Evolutionary conservation across 2,329 filamentous ascomycete genomes (phyloP).

Genomic region (Leptographium galeiforme): DNA sequence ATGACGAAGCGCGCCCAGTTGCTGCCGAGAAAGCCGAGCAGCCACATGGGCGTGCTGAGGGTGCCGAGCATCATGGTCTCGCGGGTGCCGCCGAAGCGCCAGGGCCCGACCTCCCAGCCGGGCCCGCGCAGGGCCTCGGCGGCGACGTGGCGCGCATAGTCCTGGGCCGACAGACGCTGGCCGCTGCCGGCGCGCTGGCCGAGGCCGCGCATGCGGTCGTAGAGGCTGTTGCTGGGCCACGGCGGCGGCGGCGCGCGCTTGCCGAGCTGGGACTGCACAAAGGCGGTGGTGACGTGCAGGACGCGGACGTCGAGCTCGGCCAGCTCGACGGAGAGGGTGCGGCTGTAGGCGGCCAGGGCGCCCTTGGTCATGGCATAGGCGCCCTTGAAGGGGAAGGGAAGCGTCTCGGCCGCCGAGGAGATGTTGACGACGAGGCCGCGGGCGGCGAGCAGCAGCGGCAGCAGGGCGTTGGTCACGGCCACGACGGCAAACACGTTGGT

Average conservation of each 20-base stretch:
- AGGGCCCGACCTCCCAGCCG: conserved; percentile 9
- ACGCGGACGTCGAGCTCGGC: conserved; percentile 39
- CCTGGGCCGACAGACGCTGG: conserved; percentile 14
- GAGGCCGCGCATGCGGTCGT: conserved; percentile 23
- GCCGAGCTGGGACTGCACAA: conserved; percentile 29
- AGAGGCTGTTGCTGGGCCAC: conserved; percentile 32
- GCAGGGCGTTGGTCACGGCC: conserved; percentile 36
- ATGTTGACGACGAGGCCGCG: conserved; percentile 41
- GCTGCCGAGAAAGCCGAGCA: conserved; percentile 9
- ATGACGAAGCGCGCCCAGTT: conserved; percentile 10
- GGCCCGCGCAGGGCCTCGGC: conserved; percentile 6
- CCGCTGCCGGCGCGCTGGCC: conserved; percentile 14
- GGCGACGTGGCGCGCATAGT: conserved; percentile 12
- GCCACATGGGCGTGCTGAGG: conserved; percentile 8
- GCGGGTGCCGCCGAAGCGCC: conserved; percentile 9
- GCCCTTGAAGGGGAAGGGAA: conserved; percentile 37
- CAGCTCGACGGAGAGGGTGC: conserved; percentile 38
- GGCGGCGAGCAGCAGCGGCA: conserved; percentile 32
- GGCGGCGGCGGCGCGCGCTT: conserved; percentile 28
- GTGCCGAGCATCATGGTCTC: conserved; percentile 11
- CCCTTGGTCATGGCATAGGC: conserved; percentile 42
- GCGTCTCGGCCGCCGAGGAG: conserved; percentile 34
- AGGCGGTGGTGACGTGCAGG: conserved; percentile 37
- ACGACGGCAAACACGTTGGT: conserved; percentile 44
- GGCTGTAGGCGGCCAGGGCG: conserved; percentile 37